Conservation (phyloP, 2,329 filamentous ascomycete genomes). For the Penicillium nordicum region DNA sequence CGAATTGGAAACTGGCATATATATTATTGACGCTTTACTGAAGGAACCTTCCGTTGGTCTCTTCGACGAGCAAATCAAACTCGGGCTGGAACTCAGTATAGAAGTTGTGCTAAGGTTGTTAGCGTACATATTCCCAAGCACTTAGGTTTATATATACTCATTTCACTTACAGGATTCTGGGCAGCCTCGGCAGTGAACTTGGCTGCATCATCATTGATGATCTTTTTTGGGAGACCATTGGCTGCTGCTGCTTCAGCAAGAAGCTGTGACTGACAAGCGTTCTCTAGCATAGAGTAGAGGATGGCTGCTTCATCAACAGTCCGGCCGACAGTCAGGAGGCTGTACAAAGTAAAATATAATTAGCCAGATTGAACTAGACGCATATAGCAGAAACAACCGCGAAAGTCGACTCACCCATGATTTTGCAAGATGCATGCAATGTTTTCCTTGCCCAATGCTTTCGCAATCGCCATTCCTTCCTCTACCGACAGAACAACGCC, state of each 20-base stretch:
- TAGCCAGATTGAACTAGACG: conserved; percentile 14
- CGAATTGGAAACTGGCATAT: neutral
- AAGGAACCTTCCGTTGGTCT: conserved; percentile 36
- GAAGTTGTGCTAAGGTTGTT: conserved; percentile 34
- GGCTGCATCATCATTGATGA: conserved; percentile 34
- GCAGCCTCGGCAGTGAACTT: conserved; percentile 35
- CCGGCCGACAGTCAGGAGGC: conserved; percentile 40
- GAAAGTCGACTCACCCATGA: conserved; percentile 31
- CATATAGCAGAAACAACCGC: neutral
- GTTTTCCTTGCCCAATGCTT: conserved; percentile 39
- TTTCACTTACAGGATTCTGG: conserved; percentile 33
- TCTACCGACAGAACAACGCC: conserved; percentile 42
- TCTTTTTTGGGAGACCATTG: conserved; percentile 36
- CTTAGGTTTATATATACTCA: neutral
- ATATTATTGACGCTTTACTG: conserved; percentile 3
- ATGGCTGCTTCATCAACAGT: conserved; percentile 43
- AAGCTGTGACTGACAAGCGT: conserved; percentile 42
- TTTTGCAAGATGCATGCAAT: conserved; percentile 43
- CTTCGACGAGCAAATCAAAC: conserved; percentile 38
- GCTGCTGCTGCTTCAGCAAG: conserved; percentile 42
- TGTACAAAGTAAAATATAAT: conserved; percentile 21
- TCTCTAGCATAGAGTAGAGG: conserved; percentile 40
- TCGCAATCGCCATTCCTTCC: conserved; percentile 39
- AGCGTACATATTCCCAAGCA: neutral
- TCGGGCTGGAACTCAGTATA: conserved; percentile 42